phyloP scores from a whole-genome alignment of 2,329 filamentous ascomycete species.

The Pseudomassariella vexata region DNA sequence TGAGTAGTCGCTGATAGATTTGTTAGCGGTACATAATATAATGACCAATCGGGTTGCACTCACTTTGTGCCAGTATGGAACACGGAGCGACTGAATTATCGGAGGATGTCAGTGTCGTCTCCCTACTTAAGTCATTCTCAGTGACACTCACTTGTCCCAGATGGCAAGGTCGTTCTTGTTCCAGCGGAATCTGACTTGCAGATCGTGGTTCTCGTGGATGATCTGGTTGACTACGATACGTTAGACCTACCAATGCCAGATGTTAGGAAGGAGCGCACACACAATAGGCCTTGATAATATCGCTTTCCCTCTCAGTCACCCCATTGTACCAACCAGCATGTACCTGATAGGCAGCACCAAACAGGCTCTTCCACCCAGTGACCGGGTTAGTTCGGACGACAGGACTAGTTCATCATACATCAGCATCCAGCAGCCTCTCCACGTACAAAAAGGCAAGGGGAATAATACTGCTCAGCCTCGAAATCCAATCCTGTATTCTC shows the following conservation, averaged over 20 bases:
- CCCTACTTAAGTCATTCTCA: no score
- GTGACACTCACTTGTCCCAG: slow-evolving; percentile 21
- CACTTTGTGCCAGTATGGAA: slow-evolving; percentile 24
- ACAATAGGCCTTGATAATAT: slow-evolving; percentile 12
- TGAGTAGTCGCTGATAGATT: slow-evolving; percentile 14
- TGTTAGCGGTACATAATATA: not conserved
- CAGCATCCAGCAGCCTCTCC: no score
- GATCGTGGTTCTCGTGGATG: slow-evolving; percentile 23
- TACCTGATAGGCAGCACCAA: slow-evolving; percentile 22
- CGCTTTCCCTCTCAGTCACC: slow-evolving; percentile 26
- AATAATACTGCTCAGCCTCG: slow-evolving; percentile 24
- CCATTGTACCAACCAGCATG: slow-evolving; percentile 22
- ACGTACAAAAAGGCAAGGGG: no score
- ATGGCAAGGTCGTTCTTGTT: slow-evolving; percentile 22
- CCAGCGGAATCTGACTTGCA: slow-evolving; percentile 25
- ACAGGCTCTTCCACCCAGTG: slow-evolving; percentile 26
- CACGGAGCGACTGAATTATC: slow-evolving; percentile 20
- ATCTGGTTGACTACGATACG: slow-evolving; percentile 16
- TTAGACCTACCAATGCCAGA: not conserved
- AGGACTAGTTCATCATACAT: slow-evolving; percentile 9
- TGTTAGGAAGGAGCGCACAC: not conserved
- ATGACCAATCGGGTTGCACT: slow-evolving; percentile 2
- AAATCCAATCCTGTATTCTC: slow-evolving; percentile 22
- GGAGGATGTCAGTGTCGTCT: no score
- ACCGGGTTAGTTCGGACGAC: slow-evolving; percentile 24